These are phyloP conservation scores for Candida odintsovae DNA, from an alignment of 805 yeast genomes.

Conservation along the genomic window DNA sequence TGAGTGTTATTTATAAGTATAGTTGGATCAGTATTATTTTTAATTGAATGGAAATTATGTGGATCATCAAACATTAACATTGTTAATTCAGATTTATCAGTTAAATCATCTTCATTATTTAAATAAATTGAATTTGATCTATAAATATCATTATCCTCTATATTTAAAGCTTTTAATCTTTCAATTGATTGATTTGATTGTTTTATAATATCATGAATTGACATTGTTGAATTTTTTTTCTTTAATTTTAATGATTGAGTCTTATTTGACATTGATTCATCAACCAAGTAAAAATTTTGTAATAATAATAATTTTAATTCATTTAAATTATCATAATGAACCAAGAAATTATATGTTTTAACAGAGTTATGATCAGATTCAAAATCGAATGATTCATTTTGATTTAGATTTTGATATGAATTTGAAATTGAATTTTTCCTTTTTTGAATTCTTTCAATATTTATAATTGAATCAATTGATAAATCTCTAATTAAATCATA, in stretches of 20 bases:
- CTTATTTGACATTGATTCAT: slow-evolving; percentile 15
- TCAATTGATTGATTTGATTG: slow-evolving; percentile 4
- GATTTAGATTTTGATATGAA: slow-evolving; percentile 12
- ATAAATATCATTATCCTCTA: slow-evolving; percentile 5
- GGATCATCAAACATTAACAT: slow-evolving; percentile 30
- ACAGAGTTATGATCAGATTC: slow-evolving; percentile 31
- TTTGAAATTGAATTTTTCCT: slow-evolving; percentile 13
- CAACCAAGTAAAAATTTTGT: slow-evolving; percentile 30
- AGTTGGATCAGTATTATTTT: slow-evolving; percentile 33
- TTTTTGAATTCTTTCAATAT: neutral
- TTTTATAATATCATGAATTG: slow-evolving; percentile 17
- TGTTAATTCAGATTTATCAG: slow-evolving; percentile 5
- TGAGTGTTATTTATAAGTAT: slow-evolving; percentile 16
- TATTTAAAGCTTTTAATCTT: neutral
- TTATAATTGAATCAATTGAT: too few species aligned
- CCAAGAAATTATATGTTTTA: slow-evolving; percentile 39
- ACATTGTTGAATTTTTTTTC: slow-evolving; percentile 18
- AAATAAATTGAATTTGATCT: slow-evolving; percentile 21
- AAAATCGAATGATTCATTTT: slow-evolving; percentile 30
- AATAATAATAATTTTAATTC: slow-evolving; percentile 45
- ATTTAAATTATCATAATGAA: slow-evolving; percentile 54
- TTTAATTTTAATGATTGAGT: slow-evolving; percentile 14
- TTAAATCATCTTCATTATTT: slow-evolving; percentile 14
- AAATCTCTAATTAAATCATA: slow-evolving; percentile 44
- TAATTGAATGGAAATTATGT: slow-evolving; percentile 28